A percentile compares a stretch with the other conserved stretches of the same genome.
Evolutionary conservation across 495 filamentous ascomycete genomes (phyloP).

Genomic region (Penicillium herquei): DNA sequence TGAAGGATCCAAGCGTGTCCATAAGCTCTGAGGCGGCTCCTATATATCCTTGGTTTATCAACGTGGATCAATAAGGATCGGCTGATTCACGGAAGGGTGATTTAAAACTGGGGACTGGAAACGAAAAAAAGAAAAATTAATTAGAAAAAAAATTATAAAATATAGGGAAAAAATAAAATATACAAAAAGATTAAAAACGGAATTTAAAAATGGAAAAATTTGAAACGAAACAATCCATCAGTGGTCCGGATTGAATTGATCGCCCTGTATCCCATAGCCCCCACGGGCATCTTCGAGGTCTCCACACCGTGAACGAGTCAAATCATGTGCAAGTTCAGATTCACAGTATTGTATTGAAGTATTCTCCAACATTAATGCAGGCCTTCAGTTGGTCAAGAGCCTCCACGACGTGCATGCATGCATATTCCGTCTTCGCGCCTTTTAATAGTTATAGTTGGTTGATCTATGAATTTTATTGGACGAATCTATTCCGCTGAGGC

Average conservation of each 20-base stretch:
- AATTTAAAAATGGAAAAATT: background rate
- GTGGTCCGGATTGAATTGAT: background rate
- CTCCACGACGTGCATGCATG: background rate
- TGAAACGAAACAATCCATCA: background rate
- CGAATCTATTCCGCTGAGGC: background rate
- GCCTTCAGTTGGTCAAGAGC: background rate
- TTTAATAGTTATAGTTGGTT: background rate
- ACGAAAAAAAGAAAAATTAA: background rate
- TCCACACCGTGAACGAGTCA: background rate
- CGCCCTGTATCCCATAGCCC: constrained; percentile 2
- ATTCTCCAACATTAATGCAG: background rate
- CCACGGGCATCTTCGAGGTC: background rate
- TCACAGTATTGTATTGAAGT: too few relatives aligned
- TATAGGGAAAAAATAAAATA: background rate
- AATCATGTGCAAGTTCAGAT: too few relatives aligned
- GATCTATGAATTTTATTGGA: background rate
- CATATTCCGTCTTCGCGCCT: background rate
- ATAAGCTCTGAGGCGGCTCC: background rate
- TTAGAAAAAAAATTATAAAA: background rate
- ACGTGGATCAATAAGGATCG: constrained; percentile 10
- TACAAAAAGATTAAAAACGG: background rate
- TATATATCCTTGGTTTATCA: constrained; percentile 7
- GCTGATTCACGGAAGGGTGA: constrained; percentile 6
- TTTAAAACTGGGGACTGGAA: constrained; percentile 6
- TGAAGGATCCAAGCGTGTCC: background rate